phyloP scores from a whole-genome alignment of 2,329 filamentous ascomycete genomes.

The Beauveria pseudobassiana region DNA sequence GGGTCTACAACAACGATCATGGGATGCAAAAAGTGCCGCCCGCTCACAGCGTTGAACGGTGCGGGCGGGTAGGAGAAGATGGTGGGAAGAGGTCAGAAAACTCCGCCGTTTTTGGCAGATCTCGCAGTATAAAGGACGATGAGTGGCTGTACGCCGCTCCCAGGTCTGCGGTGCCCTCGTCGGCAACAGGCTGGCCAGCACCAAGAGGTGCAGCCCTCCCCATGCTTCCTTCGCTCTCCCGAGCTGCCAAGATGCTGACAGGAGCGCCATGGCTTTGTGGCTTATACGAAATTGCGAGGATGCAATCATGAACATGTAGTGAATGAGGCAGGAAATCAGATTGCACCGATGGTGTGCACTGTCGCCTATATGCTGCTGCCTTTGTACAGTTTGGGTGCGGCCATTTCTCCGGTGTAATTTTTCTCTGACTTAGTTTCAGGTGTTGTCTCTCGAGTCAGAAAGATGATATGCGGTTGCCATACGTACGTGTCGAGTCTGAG shows the following conservation, averaged over 20 bases:
- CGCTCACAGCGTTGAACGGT: background rate
- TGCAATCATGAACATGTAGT: background rate
- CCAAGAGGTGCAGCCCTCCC: background rate
- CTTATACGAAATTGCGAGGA: background rate
- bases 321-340: background rate
- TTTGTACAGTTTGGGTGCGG: background rate
- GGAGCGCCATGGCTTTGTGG: background rate
- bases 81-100: background rate
- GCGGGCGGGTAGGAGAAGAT: background rate
- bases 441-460: background rate
- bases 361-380: background rate
- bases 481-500: too few relatives aligned
- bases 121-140: background rate
- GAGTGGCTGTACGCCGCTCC: conserved; percentile 2
- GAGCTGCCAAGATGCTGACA: background rate
- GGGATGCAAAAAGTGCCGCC: background rate
- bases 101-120: background rate
- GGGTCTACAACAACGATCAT: conserved; percentile 5
- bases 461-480: background rate
- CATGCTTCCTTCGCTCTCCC: background rate
- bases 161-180: background rate
- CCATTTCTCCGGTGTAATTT: background rate
- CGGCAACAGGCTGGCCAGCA: background rate
- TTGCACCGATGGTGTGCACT: background rate
- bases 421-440: too few relatives aligned